Evolutionary conservation across 768 basidiomycete genomes (phyloP), one percentile per base, ranked within the genome.

Genomic region (Phlebiopsis gigantea): DNA sequence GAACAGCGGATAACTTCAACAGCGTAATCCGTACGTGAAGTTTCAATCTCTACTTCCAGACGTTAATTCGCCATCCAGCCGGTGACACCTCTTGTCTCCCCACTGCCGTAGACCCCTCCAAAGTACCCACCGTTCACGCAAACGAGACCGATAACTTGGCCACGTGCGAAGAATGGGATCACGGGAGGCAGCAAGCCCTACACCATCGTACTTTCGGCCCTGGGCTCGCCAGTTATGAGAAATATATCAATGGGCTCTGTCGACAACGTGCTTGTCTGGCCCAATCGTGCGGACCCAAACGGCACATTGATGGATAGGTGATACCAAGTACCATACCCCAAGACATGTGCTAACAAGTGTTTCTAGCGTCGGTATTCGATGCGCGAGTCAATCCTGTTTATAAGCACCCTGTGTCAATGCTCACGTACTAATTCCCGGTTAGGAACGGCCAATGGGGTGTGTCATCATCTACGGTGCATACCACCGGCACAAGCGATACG

Each of bases 141-240:
- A 78, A 78, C 61, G 67, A 74, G 45, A 76, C 78, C 0, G 62
- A 60, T 7, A 61, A 62, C 1, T 52, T 79, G 2, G 57, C 66
- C 34, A 77, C 78, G 10, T 82, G 79, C 61, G 62, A 77, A 29
- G 75, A 75, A 2, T 79, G 79, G 79, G 74, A 77, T 81, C 47
- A 72, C 65, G 8, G 79, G 77, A 5, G 78, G 77, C 10, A 65
- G 66, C 0, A 71, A 73, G 29, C 82, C 80, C 0, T 80, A 79
- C 64, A 73, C 60, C 15, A 57, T 80, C n/a, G 74, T 73, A 0
- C 57, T 82, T 24, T 72, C 71, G 29, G 68, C 71, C 8, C 53
- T 72, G 26, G 67, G 70, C 47, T 75, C 77, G 0, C 67, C 72
- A 1, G 65, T 71, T 6, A 65, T 78, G 19, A 77, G 73, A 15